phyloP scores from a whole-genome alignment of 371 early-diverging fungal genomes.

The Fennellomyces sp. region DNA sequence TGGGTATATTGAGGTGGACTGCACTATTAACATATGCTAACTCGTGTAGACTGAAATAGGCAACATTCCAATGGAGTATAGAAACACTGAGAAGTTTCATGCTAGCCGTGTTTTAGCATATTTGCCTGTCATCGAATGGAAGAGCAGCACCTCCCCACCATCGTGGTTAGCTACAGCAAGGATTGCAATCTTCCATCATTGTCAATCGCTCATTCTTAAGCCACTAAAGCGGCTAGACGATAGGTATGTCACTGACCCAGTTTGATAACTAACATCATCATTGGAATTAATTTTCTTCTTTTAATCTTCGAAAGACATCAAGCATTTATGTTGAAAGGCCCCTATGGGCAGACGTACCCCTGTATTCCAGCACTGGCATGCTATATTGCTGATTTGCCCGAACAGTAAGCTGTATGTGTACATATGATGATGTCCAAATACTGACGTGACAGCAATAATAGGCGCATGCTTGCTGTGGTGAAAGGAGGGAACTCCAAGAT shows the following conservation, averaged over 20 bases:
- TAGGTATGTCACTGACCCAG: not conserved
- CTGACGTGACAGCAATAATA: not conserved
- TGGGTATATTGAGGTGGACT: not conserved
- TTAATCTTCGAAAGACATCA: not conserved
- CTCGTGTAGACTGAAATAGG: too few species aligned
- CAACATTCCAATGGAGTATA: not conserved
- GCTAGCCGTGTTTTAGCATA: not conserved
- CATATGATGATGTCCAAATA: not conserved
- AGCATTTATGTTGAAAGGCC: not conserved
- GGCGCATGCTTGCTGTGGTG: not conserved
- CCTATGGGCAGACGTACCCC: not conserved
- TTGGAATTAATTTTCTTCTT: too few species aligned
- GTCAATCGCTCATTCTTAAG: not conserved
- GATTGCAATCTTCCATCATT: not conserved
- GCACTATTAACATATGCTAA: not conserved
- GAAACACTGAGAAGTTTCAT: not conserved
- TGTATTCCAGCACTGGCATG: not conserved
- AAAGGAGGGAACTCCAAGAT: not conserved
- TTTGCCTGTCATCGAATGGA: not conserved
- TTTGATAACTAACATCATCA: too few species aligned
- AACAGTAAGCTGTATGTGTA: not conserved
- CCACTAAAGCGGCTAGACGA: not conserved
- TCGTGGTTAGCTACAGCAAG: not conserved
- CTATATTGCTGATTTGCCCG: not conserved
- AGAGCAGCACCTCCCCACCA: not conserved